phyloP scores from a whole-genome alignment of 441 rosid genomes.

The Populus trichocarpa region DNA sequence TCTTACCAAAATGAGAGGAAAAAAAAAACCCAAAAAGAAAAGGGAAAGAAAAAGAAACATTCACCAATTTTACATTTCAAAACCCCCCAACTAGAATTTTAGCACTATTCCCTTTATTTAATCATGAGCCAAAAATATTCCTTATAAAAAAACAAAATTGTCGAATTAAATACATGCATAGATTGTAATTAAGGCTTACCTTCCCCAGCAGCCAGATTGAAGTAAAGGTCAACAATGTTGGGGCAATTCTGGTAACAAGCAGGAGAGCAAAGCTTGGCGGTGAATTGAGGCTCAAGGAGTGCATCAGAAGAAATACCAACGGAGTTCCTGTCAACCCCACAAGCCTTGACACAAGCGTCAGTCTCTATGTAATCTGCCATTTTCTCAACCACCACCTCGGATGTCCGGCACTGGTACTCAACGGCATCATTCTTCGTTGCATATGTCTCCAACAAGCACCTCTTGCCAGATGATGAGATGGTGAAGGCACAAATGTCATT shows the following conservation, averaged over 20 bases:
- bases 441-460: conserved; percentile 76
- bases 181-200: conserved; percentile 31
- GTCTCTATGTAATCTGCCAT: conserved; percentile 71
- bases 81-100: not conserved
- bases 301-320: conserved; percentile 92
- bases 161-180: not conserved
- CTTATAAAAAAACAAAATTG: not conserved
- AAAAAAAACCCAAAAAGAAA: too few species aligned
- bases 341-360: conserved; percentile 63
- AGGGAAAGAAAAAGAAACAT: not conserved
- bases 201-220: conserved; percentile 91
- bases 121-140: not conserved
- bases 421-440: conserved; percentile 26
- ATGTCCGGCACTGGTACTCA: conserved; percentile 77
- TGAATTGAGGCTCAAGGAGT: conserved; percentile 75
- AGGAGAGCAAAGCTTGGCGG: conserved; percentile 82
- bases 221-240: conserved; percentile 90
- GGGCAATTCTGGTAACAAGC: conserved; percentile 71
- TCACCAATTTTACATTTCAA: too few species aligned
- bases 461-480: conserved; percentile 69
- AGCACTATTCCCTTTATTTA: not conserved
- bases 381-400: conserved; percentile 72
- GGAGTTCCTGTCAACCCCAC: conserved; percentile 76
- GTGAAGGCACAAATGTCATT: conserved; percentile 68
- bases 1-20: not conserved